These are phyloP conservation scores for Ramaria rubella DNA, from an alignment of 768 basidiomycete genomes.

Conservation along the genomic window DNA sequence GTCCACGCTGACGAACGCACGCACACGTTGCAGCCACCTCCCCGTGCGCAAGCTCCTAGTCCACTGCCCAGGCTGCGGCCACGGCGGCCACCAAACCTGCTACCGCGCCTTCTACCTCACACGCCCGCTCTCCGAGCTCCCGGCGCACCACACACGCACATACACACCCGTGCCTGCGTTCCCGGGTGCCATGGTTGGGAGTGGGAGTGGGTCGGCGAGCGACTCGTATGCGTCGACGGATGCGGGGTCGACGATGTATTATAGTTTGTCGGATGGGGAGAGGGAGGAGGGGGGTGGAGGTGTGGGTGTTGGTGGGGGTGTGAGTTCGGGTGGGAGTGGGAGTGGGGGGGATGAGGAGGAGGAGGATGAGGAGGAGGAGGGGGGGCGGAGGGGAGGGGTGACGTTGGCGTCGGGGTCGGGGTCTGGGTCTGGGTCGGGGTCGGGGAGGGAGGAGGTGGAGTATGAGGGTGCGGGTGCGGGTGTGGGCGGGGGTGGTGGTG, in stretches of 20 bases:
- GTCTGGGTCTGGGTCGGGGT: neutral
- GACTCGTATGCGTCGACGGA: slow-evolving; percentile 19
- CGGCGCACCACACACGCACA: slow-evolving; percentile 21
- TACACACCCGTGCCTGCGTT: slow-evolving; percentile 9
- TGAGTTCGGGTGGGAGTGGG: neutral
- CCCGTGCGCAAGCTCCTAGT: slow-evolving; percentile 67
- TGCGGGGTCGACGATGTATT: slow-evolving; percentile 10
- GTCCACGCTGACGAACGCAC: neutral
- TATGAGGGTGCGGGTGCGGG: neutral
- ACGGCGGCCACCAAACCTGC: slow-evolving; percentile 78
- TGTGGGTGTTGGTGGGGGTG: slow-evolving; percentile 13
- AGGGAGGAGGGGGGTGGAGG: slow-evolving; percentile 16
- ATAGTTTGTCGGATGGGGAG: slow-evolving; percentile 11
- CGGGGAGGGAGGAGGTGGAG: neutral
- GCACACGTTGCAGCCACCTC: slow-evolving; percentile 48
- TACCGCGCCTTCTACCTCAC: slow-evolving; percentile 61
- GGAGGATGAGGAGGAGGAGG: neutral
- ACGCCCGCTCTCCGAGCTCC: slow-evolving; percentile 48
- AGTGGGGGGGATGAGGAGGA: neutral
- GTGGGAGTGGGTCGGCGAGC: slow-evolving; percentile 14
- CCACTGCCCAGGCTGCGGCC: slow-evolving; percentile 68
- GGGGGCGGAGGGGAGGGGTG: neutral
- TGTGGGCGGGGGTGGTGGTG: neutral
- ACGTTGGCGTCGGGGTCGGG: neutral
- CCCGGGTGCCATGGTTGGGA: slow-evolving; percentile 16